Evolutionary conservation across 1,284 basidiomycete genomes (phyloP), one percentile per base, ranked within the genome.

Genomic region (Ustilago loliicola): DNA sequence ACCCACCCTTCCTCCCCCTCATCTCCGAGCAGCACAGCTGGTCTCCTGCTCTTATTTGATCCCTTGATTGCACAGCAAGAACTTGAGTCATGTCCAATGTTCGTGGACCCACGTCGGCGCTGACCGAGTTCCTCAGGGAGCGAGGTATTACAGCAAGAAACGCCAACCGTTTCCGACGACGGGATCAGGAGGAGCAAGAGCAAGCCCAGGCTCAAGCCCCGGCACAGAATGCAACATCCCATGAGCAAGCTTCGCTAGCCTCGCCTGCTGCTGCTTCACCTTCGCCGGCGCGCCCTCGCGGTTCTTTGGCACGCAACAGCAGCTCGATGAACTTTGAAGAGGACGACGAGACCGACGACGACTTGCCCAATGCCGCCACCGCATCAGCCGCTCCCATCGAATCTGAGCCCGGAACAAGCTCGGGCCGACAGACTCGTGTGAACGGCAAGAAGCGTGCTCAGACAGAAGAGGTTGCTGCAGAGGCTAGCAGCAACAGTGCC

Each of bases 121-220:
- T 98, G 13, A 97, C 96, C 29, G 94, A 95, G 76, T 98, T 95
- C 85, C 89, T 98, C 21, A 91, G 91, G 79, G 92, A 92, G 83
- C 90, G 91, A 66, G 93, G 93, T 8, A 95, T 95, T 77, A 93
- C 91, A 3, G 89, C 91, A 4, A 89, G 90, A 0, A 91, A 91
- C 1, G 88, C 93, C 40, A 91, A 92, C 53, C 74, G 79, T 23
- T 85, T 84, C 55, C 65, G 76, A 34, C 73, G 85, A 32, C 66
- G 77, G 36, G 71, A 80, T 6, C 72, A 74, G 42, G 70, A 71
- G 7, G 50, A 69, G 51, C 64, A 57, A 27, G 78, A 55, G 88
- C 85, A 29, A 89, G 89, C 27, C 89, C 91, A 89, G 81, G 88
- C 87, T 79, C 77, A 50, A 61, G 60, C 68, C n/a, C 32, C 38